A percentile compares a stretch with the other conserved stretches of the same genome.
phyloP scores from a whole-genome alignment of 1,139 yeast species.

The Wickerhamomyces sp. region DNA sequence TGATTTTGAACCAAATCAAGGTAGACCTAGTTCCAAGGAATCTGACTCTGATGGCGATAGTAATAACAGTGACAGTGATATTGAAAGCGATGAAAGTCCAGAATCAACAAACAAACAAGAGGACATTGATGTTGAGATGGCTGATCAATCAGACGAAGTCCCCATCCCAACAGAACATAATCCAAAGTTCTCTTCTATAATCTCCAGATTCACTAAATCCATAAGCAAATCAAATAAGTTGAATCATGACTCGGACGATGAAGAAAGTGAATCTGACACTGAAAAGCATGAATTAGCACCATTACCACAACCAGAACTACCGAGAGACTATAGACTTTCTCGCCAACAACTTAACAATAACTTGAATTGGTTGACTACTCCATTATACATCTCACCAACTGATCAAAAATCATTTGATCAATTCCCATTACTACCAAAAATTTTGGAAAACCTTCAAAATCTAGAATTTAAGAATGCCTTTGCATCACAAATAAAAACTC shows the following conservation, averaged over 20 bases:
- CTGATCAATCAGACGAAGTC: slow-evolving; percentile 4
- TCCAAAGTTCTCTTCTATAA: slow-evolving; percentile 27
- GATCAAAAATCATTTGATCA: slow-evolving; percentile 37
- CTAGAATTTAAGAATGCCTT: slow-evolving; percentile 55
- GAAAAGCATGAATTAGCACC: slow-evolving; percentile 59
- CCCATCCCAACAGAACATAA: slow-evolving; percentile 14
- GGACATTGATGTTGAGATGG: slow-evolving; percentile 6
- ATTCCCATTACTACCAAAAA: slow-evolving; percentile 29
- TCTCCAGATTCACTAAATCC: slow-evolving; percentile 36
- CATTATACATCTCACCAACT: slow-evolving; percentile 48
- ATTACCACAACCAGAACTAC: slow-evolving; percentile 75
- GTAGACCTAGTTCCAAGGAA: too few relatives aligned
- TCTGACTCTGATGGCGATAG: slow-evolving; percentile 9
- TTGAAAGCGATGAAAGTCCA: background rate
- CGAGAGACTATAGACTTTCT: slow-evolving; percentile 42
- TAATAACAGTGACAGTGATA: slow-evolving; percentile 15
- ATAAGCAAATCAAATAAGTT: slow-evolving; percentile 26
- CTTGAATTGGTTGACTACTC: slow-evolving; percentile 65
- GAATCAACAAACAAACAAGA: slow-evolving; percentile 3
- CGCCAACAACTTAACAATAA: slow-evolving; percentile 37
- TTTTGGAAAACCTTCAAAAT: slow-evolving; percentile 42
- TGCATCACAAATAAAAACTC: slow-evolving; percentile 71
- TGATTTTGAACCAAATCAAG: slow-evolving; percentile 3
- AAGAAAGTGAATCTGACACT: slow-evolving; percentile 27
- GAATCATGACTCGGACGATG: slow-evolving; percentile 18